Conservation (phyloP, 2,329 filamentous ascomycete genomes). For the Botrytis paeoniae region DNA sequence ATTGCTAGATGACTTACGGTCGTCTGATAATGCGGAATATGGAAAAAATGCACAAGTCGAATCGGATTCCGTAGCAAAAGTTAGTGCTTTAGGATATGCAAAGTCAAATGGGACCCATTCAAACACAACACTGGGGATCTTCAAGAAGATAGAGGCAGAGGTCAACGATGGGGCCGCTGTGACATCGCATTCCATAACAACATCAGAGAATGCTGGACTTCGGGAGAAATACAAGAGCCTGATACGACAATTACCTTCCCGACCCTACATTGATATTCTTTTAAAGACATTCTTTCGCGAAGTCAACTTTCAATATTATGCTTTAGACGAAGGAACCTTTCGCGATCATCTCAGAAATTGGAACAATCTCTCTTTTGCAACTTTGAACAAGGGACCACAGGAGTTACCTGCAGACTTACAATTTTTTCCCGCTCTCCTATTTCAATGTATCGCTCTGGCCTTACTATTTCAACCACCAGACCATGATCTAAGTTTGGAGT, state of each 20-base stretch:
- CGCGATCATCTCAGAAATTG: conserved; percentile 51
- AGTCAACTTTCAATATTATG: conserved; percentile 58
- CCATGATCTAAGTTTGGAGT: conserved; percentile 49
- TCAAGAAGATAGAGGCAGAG: conserved; percentile 52
- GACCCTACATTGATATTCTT: conserved; percentile 53
- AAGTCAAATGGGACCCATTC: conserved; percentile 45
- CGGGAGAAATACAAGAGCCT: conserved; percentile 58
- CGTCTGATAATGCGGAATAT: conserved; percentile 24
- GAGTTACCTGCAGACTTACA: conserved; percentile 51
- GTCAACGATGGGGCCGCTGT: conserved; percentile 33
- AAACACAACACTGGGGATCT: conserved; percentile 52
- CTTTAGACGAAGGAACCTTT: conserved; percentile 54
- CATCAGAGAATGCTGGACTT: conserved; percentile 43
- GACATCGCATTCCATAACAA: conserved; percentile 25
- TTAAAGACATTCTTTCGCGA: conserved; percentile 54
- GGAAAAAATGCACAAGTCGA: conserved; percentile 29
- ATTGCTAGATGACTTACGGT: conserved; percentile 31
- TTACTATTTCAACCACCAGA: conserved; percentile 51
- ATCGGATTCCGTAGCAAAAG: conserved; percentile 31
- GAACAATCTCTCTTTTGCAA: conserved; percentile 52
- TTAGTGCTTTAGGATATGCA: conserved; percentile 50
- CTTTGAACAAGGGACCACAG: conserved; percentile 50
- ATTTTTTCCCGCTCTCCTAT: conserved; percentile 58
- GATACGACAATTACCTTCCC: conserved; percentile 55
- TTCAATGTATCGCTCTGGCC: conserved; percentile 55